Percentiles rank a stretch among this genome's conserved stretches.
These are phyloP conservation scores for Sclerotinia subarctica DNA, from an alignment of 2,329 filamentous ascomycete genomes.

Conservation along the genomic window DNA sequence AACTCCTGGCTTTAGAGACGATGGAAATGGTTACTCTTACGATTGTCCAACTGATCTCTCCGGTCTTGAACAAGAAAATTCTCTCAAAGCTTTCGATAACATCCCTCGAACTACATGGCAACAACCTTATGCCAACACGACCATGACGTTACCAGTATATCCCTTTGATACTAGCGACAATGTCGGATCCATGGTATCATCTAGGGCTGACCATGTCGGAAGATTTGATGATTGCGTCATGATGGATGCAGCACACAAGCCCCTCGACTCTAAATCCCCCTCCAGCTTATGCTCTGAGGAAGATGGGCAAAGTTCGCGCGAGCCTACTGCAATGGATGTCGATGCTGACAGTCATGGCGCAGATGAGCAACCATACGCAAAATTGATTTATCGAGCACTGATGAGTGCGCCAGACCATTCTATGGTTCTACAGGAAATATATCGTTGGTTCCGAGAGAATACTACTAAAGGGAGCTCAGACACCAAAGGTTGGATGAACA, in stretches of 20 bases:
- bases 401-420: constrained; percentile 62
- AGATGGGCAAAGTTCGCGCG: constrained; percentile 30
- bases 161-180: constrained; percentile 26
- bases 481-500: constrained; percentile 86
- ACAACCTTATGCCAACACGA: constrained; percentile 23
- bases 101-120: constrained; percentile 28
- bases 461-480: constrained; percentile 67
- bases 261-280: constrained; percentile 23
- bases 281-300: constrained; percentile 33
- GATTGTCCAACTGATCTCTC: constrained; percentile 26
- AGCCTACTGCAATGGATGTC: constrained; percentile 33
- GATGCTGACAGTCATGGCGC: constrained; percentile 37
- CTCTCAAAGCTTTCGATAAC: constrained; percentile 21
- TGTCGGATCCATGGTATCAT: constrained; percentile 1
- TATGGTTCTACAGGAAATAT: constrained; percentile 82
- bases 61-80: constrained; percentile 23
- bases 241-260: constrained; percentile 17
- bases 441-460: constrained; percentile 82
- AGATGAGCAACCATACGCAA: constrained; percentile 68
- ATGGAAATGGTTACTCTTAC: constrained; percentile 28
- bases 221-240: constrained; percentile 16
- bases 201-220: constrained; percentile 3
- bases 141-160: constrained; percentile 24
- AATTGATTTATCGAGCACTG: constrained; percentile 75
- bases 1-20: constrained; percentile 20